Percentiles rank a stretch among this genome's conserved stretches.
Conservation (phyloP, 2,329 filamentous ascomycete genomes). For the Tolypocladium sp. region DNA sequence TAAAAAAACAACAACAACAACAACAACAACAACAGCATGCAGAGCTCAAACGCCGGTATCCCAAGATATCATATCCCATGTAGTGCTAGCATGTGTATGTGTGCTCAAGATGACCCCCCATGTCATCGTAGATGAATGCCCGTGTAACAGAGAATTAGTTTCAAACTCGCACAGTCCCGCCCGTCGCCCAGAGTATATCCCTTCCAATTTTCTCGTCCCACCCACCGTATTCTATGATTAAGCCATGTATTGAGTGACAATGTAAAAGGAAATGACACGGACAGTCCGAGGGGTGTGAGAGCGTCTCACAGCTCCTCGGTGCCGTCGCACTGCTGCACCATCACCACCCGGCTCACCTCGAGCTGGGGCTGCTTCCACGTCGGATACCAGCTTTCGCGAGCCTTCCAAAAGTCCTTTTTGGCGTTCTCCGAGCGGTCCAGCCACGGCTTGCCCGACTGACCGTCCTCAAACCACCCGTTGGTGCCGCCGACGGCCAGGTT, state of each 20-base stretch:
- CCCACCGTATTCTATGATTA: neutral
- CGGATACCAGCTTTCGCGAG: conserved; percentile 54
- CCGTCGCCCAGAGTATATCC: neutral
- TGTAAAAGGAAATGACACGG: neutral
- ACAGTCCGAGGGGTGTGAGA: neutral
- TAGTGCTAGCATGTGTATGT: neutral
- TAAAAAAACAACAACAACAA: no score
- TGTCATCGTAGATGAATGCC: neutral
- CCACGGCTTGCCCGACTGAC: conserved; percentile 67
- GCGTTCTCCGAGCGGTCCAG: conserved; percentile 58
- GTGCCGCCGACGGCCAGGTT: conserved; percentile 69
- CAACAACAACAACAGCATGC: neutral
- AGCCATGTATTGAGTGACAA: neutral
- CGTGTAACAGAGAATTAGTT: neutral
- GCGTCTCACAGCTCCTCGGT: conserved; percentile 37
- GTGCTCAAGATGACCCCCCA: neutral
- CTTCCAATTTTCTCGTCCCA: neutral
- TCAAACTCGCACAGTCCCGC: neutral
- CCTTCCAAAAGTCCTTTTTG: conserved; percentile 68
- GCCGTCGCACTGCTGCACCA: conserved; percentile 61
- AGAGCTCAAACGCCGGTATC: neutral
- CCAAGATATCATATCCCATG: neutral
- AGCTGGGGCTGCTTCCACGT: conserved; percentile 64
- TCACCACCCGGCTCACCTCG: conserved; percentile 60
- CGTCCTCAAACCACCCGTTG: conserved; percentile 79